Evolutionary conservation across 139 green algal species (phyloP), one percentile per base, ranked within the genome.

Genomic region (Axilococcus clingmanii): DNA sequence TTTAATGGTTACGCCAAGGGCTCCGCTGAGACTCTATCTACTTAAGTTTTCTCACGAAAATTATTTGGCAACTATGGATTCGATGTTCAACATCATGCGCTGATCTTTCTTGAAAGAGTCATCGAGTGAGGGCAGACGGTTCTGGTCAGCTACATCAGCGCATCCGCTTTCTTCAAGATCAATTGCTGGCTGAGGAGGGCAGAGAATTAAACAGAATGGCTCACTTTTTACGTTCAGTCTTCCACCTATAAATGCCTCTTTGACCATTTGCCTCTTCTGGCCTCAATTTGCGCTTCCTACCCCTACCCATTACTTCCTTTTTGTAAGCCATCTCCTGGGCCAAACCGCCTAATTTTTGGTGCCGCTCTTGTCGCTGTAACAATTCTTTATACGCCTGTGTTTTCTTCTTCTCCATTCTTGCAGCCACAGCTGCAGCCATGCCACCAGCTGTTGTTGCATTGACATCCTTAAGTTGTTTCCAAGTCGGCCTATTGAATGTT

Each of bases 321-420:
- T 87, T 41, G 20, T 78, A 63, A 0, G 57, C 59, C 63, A 95
- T 77, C 31, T 72, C 52, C 17, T 48, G 29, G 11, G 76, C 69
- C 35, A 86, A 61, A 4, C 32, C 27, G 7, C 55, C 55, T 43
- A 95, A 52, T 55, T 79, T 76, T 23, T 63, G n/a, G 17, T 72
- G 58, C 41, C 83, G 61, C 61, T 84, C 57, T 45, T 74, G 24
- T 6, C 83, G 68, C 66, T 94, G 65, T 35, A 68, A 38, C 24
- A 96, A 76, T 75, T 94, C 81, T 41, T 67, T 68, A 41, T 97
- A 97, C 2, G 81, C 56, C 0, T 60, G 61, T 4, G 58, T 45
- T 52, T 77, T 77, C 40, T 57, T 72, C 11, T 42, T 38, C 22
- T 38, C 63, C 20, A 40, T 48, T 57, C 40, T 66, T 48, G 7